Conservation (phyloP, 192 early-diverging fungal species). For the Coemansia sp. region DNA sequence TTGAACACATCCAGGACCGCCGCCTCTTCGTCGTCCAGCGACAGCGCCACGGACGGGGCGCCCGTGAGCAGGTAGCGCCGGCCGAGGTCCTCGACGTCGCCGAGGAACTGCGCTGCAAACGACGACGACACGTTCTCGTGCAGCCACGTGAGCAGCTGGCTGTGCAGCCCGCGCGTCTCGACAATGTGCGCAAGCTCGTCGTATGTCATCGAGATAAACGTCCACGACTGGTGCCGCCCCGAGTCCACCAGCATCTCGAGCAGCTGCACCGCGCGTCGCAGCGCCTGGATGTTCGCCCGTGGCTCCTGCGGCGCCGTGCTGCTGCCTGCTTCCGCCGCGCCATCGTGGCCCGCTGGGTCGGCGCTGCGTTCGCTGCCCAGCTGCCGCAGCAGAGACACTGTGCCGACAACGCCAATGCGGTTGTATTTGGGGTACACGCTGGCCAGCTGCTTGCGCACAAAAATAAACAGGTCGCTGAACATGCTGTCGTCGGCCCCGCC, state of each 20-base stretch:
- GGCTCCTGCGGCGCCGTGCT: constrained; percentile 29
- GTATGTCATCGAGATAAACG: constrained; percentile 66
- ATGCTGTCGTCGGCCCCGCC: constrained; percentile 44
- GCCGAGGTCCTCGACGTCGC: constrained; percentile 34
- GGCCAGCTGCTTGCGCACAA: constrained; percentile 75
- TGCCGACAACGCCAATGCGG: constrained; percentile 70
- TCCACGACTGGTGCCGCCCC: constrained; percentile 51
- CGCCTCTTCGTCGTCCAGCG: constrained; percentile 33
- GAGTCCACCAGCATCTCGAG: constrained; percentile 57
- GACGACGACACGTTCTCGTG: constrained; percentile 60
- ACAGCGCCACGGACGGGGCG: constrained; percentile 14
- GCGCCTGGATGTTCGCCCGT: constrained; percentile 28
- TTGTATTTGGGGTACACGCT: constrained; percentile 64
- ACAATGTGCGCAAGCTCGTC: constrained; percentile 73
- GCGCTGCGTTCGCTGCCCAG: constrained; percentile 51
- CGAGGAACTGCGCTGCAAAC: constrained; percentile 62
- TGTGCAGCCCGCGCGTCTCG: constrained; percentile 52
- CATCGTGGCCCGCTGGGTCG: constrained; percentile 2
- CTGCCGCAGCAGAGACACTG: constrained; percentile 61
- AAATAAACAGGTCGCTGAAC: constrained; percentile 69
- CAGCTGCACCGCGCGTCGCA: constrained; percentile 57
- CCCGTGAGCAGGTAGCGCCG: constrained; percentile 13
- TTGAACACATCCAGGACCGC: constrained; percentile 36
- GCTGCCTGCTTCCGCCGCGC: not conserved
- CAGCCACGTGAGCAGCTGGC: constrained; percentile 63